Base-by-base conservation (phyloP, 305 asterid species). In the Striga hermonthica region DNA sequence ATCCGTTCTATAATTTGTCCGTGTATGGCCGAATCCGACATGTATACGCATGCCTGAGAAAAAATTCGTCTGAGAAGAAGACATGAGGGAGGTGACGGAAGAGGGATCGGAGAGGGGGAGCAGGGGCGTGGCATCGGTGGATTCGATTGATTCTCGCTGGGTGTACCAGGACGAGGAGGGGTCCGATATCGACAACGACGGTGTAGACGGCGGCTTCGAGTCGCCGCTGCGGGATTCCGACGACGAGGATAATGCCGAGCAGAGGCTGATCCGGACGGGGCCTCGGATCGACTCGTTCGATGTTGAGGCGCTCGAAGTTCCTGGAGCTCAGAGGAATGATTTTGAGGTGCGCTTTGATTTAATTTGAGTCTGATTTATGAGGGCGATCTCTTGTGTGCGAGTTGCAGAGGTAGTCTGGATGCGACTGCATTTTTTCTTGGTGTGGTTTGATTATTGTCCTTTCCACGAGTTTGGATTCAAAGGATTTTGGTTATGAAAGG, bases 121-220 rank as follows among this genome's bases (percentile, higher is more conserved):
- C 64, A 88, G 79, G 55, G 81, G 95, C 43, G 68, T 85, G 53
- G 74, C 79, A 35, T 90, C 97, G 57, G 75, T 92, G 84, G 98
- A 89, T 71, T 92, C 97, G 73, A 63, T 73, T 71, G 98, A 92
- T 76, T 90, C 95, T 70, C 86, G 98, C n/a, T 92, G 98, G 98
- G 98, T 92, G 62, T 92, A 81, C 67, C 97, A 89, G 76, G 92
- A 80, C 63, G 88, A 80, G 78, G 83, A 83, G 28, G 81, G 76
- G 4, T 84, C 89, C 0, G 90, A 78, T 64, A 80, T 79, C 76
- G 88, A 78, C 35, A 72, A 78, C 14, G 81, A 61, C 38, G 86
- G 70, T 2, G 74, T 75, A 67, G 80, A 72, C 39, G 80, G 31
- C 55, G 95, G 83, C 22, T 76, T 69, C n/a, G 82, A 78, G 54